Evolutionary conservation across 1,284 basidiomycete genomes (phyloP).

Genomic region (Polyporus tsugae): DNA sequence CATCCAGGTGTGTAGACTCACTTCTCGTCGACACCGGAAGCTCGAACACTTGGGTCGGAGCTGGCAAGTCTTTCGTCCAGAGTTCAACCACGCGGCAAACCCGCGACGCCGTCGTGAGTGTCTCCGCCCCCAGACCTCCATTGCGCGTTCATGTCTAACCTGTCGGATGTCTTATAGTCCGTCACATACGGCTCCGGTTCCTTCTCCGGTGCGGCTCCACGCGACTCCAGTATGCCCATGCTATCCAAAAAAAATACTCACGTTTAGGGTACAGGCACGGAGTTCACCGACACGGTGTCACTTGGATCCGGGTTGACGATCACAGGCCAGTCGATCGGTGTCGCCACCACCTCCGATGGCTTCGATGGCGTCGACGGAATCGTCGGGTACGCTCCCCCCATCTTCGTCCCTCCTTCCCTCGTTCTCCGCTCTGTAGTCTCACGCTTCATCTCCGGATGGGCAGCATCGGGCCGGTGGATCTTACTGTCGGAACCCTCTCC

Average conservation of each 20-base stretch:
- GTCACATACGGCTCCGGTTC: slow-evolving; percentile 62
- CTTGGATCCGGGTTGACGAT: slow-evolving; percentile 44
- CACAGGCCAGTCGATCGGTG: slow-evolving; percentile 62
- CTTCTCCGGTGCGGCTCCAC: slow-evolving; percentile 50
- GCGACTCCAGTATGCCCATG: neutral
- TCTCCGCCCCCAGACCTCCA: neutral
- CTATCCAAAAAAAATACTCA: neutral
- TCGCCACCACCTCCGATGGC: slow-evolving; percentile 52
- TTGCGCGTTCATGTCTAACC: neutral
- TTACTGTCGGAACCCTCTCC: slow-evolving; percentile 49
- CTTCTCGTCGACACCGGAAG: slow-evolving; percentile 45
- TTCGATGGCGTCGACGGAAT: slow-evolving; percentile 59
- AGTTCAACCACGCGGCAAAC: slow-evolving; percentile 56
- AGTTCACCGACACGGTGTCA: slow-evolving; percentile 55
- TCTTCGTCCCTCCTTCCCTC: neutral
- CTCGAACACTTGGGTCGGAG: slow-evolving; percentile 77
- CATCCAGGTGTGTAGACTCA: slow-evolving; percentile 31
- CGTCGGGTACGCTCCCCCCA: slow-evolving; percentile 48
- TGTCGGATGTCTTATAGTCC: slow-evolving; percentile 41
- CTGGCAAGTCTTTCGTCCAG: slow-evolving; percentile 51
- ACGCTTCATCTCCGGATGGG: neutral
- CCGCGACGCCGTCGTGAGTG: slow-evolving; percentile 47
- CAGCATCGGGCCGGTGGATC: slow-evolving; percentile 57
- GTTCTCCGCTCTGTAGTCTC: slow-evolving; percentile 3
- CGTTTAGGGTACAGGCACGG: slow-evolving; percentile 37